Conservation (phyloP, 495 filamentous ascomycete species). For the Podospora pseudoanserina region DNA sequence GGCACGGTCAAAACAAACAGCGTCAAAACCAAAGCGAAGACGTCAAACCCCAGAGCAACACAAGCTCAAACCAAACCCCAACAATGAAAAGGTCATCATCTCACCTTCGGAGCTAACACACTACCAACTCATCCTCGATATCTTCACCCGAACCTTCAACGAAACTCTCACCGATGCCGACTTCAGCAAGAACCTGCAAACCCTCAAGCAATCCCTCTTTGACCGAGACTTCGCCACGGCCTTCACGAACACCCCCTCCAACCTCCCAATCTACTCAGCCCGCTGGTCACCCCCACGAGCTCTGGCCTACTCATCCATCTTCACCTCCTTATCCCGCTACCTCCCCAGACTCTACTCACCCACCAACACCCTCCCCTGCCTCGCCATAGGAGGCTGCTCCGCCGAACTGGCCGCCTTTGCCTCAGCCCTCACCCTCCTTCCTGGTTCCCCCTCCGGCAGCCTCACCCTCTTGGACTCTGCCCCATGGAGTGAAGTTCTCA, state of each 20-base stretch:
- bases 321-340: conserved; percentile 32
- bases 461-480: conserved; percentile 76
- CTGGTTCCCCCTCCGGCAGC: conserved; percentile 23
- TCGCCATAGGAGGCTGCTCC: conserved; percentile 82
- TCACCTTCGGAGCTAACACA: conserved; percentile 30
- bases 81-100: neutral
- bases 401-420: conserved; percentile 79
- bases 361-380: conserved; percentile 32
- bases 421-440: conserved; percentile 52
- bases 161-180: conserved; percentile 35
- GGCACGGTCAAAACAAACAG: neutral
- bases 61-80: neutral
- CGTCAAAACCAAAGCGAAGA: neutral
- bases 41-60: neutral
- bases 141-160: conserved; percentile 65
- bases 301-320: conserved; percentile 69
- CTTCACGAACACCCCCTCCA: conserved; percentile 60
- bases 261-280: conserved; percentile 75
- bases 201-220: conserved; percentile 78
- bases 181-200: conserved; percentile 58
- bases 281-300: conserved; percentile 83
- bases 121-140: conserved; percentile 72
- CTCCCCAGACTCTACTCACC: neutral
- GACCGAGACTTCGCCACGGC: conserved; percentile 77
- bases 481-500: conserved; percentile 63